phyloP scores from a whole-genome alignment of 345 rosid genomes.

The Hibiscus syriacus region DNA sequence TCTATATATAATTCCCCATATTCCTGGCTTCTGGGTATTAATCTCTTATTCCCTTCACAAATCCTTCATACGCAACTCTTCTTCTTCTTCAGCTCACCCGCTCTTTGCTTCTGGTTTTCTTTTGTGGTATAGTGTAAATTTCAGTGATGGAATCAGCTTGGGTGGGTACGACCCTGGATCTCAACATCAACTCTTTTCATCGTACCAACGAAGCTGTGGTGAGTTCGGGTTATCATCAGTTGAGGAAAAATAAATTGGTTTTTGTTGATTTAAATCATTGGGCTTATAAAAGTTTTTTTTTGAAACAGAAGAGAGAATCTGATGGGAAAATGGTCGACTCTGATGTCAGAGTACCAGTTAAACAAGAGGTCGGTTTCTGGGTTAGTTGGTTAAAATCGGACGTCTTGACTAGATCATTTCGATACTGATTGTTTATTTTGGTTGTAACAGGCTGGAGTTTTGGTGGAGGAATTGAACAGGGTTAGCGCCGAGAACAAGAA shows the following conservation, averaged over 20 bases:
- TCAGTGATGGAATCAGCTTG: constrained; percentile 30
- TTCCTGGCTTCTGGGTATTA: not conserved
- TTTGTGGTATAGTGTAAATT: not conserved
- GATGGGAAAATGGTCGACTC: constrained; percentile 12
- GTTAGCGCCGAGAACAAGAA: constrained; percentile 44
- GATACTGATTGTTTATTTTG: not conserved
- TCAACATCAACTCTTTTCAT: constrained; percentile 37
- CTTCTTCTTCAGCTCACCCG: constrained; percentile 13
- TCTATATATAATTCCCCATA: constrained; percentile 1
- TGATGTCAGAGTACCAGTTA: constrained; percentile 18
- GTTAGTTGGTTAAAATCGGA: not conserved
- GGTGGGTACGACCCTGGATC: constrained; percentile 54
- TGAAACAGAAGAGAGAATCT: constrained; percentile 29
- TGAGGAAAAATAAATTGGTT: too few relatives aligned
- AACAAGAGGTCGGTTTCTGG: constrained; percentile 34
- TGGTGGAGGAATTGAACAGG: constrained; percentile 43
- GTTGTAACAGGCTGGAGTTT: constrained; percentile 20
- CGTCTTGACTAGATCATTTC: not conserved
- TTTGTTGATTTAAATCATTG: not conserved
- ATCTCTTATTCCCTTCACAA: constrained; percentile 23
- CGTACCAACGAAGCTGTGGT: constrained; percentile 26
- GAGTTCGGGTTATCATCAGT: constrained; percentile 16
- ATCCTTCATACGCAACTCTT: not conserved
- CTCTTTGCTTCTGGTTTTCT: not conserved
- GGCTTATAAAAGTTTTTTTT: not conserved